phyloP scores from a whole-genome alignment of 1,139 yeast genomes.

The Yarrowia galli region DNA sequence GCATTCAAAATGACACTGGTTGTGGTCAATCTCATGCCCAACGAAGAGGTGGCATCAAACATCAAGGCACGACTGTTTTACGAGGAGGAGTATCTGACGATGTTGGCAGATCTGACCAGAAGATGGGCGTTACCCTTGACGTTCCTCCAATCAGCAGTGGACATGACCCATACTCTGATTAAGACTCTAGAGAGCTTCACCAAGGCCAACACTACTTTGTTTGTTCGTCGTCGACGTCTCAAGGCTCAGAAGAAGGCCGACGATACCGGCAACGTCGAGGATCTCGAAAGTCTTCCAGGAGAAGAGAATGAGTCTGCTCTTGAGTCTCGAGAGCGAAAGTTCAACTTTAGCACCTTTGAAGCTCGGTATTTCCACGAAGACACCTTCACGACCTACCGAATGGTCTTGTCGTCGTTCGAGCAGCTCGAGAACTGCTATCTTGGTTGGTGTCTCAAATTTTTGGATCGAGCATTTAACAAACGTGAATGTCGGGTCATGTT shows the following conservation, averaged over 20 bases:
- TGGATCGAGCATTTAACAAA: constrained; percentile 74
- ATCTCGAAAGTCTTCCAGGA: constrained; percentile 53
- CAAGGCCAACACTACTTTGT: constrained; percentile 64
- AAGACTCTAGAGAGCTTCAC: constrained; percentile 74
- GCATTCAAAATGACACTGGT: constrained; percentile 71
- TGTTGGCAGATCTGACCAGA: constrained; percentile 67
- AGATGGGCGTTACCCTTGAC: constrained; percentile 71
- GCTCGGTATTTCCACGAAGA: constrained; percentile 53
- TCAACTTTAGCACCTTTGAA: constrained; percentile 57
- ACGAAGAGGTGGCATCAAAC: constrained; percentile 58
- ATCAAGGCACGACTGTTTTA: constrained; percentile 66
- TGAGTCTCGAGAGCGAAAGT: constrained; percentile 59
- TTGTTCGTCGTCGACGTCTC: constrained; percentile 60
- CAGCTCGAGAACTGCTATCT: constrained; percentile 70
- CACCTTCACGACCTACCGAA: constrained; percentile 60
- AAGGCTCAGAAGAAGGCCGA: constrained; percentile 47
- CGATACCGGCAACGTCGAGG: constrained; percentile 12
- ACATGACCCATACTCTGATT: constrained; percentile 69
- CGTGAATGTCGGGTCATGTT: constrained; percentile 66
- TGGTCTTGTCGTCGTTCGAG: constrained; percentile 60
- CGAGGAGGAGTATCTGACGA: constrained; percentile 67
- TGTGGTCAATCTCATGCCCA: constrained; percentile 62
- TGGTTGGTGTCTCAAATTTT: constrained; percentile 69
- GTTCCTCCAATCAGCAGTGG: constrained; percentile 67
- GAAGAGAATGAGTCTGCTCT: constrained; percentile 48